A percentile compares a stretch with the other conserved stretches of the same genome.
phyloP scores from a whole-genome alignment of 495 filamentous ascomycete genomes.

The Aspergillus funiculosus region DNA sequence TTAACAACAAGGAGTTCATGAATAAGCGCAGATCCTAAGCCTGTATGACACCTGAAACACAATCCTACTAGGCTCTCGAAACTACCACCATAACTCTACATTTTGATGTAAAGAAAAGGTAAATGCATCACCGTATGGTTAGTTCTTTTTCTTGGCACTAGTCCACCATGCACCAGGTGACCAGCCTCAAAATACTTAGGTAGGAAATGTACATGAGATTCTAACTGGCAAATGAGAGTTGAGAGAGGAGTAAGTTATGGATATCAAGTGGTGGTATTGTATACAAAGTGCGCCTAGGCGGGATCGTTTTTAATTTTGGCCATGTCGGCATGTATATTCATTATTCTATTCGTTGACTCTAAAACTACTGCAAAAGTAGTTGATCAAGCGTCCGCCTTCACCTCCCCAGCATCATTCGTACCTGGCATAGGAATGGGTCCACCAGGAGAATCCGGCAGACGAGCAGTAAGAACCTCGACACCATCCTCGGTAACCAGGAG shows the following conservation, averaged over 20 bases:
- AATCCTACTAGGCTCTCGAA: too few species aligned
- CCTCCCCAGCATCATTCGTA: constrained; percentile 5
- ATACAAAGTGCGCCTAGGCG: constrained; percentile 5
- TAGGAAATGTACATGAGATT: too few species aligned
- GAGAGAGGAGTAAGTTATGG: too few species aligned
- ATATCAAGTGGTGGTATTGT: background rate
- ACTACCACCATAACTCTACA: too few species aligned
- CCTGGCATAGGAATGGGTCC: constrained; percentile 68
- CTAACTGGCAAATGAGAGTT: constrained; percentile 7
- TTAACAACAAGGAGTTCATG: too few species aligned
- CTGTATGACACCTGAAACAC: too few species aligned
- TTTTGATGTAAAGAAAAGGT: too few species aligned
- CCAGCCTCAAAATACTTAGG: too few species aligned
- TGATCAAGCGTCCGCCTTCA: constrained; percentile 11
- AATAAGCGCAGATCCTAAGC: too few species aligned
- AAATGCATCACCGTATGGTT: too few species aligned
- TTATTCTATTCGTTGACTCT: constrained; percentile 9
- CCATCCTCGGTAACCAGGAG: constrained; percentile 89
- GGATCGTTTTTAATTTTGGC: background rate
- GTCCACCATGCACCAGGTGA: too few species aligned
- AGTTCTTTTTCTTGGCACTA: too few species aligned
- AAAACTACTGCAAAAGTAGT: background rate
- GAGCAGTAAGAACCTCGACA: constrained; percentile 87
- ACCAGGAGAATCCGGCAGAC: constrained; percentile 74
- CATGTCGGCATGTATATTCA: constrained; percentile 1